phyloP scores from a whole-genome alignment of 257 asterid genomes.

The Perilla frutescens region DNA sequence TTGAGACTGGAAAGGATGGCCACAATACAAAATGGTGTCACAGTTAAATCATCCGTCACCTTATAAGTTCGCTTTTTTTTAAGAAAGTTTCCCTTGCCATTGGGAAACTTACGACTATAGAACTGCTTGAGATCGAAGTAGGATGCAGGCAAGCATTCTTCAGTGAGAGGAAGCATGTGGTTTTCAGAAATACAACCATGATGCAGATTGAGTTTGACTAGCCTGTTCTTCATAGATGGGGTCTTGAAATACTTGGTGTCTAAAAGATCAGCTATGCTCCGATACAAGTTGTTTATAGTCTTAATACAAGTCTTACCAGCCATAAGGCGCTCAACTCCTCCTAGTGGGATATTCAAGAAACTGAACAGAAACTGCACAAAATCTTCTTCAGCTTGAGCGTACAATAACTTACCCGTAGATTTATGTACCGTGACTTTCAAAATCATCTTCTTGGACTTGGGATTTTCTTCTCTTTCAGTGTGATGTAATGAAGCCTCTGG shows the following conservation, averaged over 20 bases:
- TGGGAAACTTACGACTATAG: not conserved
- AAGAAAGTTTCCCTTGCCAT: conserved; percentile 24
- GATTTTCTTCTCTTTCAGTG: not conserved
- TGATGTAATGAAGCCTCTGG: not conserved
- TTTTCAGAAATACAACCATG: conserved; percentile 8
- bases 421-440: conserved; percentile 31
- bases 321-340: conserved; percentile 32
- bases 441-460: not conserved
- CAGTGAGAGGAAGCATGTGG: conserved; percentile 24
- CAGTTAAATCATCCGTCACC: conserved; percentile 27
- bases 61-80: not conserved
- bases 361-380: conserved; percentile 29
- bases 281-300: conserved; percentile 33
- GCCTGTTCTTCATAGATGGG: not conserved
- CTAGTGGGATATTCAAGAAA: conserved; percentile 33
- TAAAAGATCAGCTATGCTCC: not conserved
- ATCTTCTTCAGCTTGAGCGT: conserved; percentile 28
- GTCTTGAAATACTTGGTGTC: not conserved
- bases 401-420: conserved; percentile 28
- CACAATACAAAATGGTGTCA: not conserved
- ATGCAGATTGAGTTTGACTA: conserved; percentile 33
- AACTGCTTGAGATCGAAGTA: not conserved
- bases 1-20: not conserved
- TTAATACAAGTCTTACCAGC: conserved; percentile 15
- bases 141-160: not conserved